Base-by-base conservation (phyloP, 257 asterid species). In the Capsicum chinense region DNA sequence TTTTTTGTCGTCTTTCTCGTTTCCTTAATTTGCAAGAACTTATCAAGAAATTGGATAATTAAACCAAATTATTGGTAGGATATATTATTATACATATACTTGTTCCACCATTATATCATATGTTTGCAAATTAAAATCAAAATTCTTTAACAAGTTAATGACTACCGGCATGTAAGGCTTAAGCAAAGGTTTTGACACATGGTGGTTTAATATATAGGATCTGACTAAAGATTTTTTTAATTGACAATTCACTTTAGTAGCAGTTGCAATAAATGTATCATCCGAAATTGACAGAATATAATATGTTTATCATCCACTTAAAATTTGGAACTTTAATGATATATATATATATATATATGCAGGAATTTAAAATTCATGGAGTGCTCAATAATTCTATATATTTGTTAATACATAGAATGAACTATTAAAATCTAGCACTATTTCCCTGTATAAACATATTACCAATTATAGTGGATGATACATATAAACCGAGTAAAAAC, bases 101-200 rank as follows among this genome's bases (percentile, higher is more conserved):
- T 52, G 21, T 76, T 52, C 5, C 5, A 52, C 21, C 21, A 13
- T 73, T 48, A 73, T 13, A 76, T 52, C 81, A 52, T 33, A 52
- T 76, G 81, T 76, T 21, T 13, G 64, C 48, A 69, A 39, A 66
- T 66, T 33, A 73, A 21, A 47, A 26, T 63, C 81, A 52, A 8
- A 76, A 26, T 52, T 76, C 62, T 54, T 21, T 76, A 52, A 76
- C 64, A 14, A 26, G 81, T 52, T 52, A 76, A 21, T 52, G 47
- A 54, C 64, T 76, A 26, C 81, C 81, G 81, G 64, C 44, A 6
- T 76, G 47, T 26, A 76, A 76, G 81, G 81, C 81, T 7, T 52
- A 76, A 76, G 81, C 63, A 26, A 76, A 76, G 81, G 81, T 76
- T 52, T 12, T 14, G 5, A 52, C 64, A 76, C 81, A 54, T 76